Conservation (phyloP, 148 eudicot genomes). For the Drosera capensis region DNA sequence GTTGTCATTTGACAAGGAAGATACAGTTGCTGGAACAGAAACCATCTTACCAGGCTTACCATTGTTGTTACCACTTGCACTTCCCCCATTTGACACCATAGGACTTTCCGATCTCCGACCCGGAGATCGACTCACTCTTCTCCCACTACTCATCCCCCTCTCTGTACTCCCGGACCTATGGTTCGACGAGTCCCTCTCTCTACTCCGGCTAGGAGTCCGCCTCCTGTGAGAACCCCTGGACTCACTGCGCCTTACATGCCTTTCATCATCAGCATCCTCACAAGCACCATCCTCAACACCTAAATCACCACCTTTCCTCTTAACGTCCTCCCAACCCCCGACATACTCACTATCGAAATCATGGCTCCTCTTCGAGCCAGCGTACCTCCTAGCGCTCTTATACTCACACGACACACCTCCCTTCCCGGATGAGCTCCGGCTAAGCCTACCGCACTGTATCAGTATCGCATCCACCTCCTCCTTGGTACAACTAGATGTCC, state of each 20-base stretch:
- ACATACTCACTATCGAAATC: conserved; percentile 71
- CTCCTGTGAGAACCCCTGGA: conserved; percentile 40
- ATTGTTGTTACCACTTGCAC: conserved; percentile 6
- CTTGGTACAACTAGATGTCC: conserved; percentile 86
- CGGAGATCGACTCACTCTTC: conserved; percentile 86
- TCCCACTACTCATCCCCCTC: conserved; percentile 26
- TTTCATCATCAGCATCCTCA: conserved; percentile 15
- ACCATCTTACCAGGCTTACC: conserved; percentile 70
- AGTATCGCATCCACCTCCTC: conserved; percentile 86
- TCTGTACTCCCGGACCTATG: conserved; percentile 50
- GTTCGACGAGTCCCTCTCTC: conserved; percentile 45
- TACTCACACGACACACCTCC: conserved; percentile 12
- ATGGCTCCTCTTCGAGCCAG: conserved; percentile 80
- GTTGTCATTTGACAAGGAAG: conserved; percentile 30
- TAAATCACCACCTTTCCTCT: background rate
- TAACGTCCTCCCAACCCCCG: conserved; percentile 2
- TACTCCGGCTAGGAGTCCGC: conserved; percentile 69
- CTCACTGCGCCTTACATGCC: conserved; percentile 25
- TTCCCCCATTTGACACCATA: conserved; percentile 9
- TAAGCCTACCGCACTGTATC: conserved; percentile 83
- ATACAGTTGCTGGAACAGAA: conserved; percentile 75
- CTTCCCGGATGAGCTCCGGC: conserved; percentile 71
- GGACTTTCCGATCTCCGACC: conserved; percentile 82
- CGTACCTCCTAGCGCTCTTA: conserved; percentile 33
- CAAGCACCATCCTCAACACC: conserved; percentile 5